Evolutionary conservation across 139 green algal species (phyloP).

Genomic region (Tetradesmus lagerheimii): DNA sequence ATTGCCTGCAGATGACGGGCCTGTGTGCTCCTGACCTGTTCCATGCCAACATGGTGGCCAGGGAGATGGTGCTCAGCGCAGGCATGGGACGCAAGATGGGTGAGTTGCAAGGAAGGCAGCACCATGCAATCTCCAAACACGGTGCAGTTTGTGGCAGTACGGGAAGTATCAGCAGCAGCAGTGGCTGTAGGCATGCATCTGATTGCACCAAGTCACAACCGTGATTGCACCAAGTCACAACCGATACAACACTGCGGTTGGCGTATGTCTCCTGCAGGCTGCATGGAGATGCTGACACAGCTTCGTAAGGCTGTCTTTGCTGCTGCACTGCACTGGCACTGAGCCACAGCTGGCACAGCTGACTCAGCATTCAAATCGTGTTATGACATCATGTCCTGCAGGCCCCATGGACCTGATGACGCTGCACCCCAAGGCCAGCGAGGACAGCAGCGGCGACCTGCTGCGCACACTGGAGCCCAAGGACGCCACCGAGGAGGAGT

Average conservation of each 20-base stretch:
- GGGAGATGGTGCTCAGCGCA: slow-evolving; percentile 89
- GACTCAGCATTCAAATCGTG: background rate
- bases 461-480: slow-evolving; percentile 43
- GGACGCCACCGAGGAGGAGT: slow-evolving; percentile 39
- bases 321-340: background rate
- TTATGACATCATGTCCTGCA: background rate
- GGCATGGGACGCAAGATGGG: slow-evolving; percentile 47
- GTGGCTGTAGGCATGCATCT: no score
- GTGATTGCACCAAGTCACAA: no score
- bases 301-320: background rate
- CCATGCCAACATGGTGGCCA: slow-evolving; percentile 84
- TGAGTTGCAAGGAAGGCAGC: no score
- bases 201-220: no score
- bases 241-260: background rate
- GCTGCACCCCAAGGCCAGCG: slow-evolving; percentile 23
- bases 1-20: slow-evolving; percentile 46
- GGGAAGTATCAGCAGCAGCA: background rate
- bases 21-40: slow-evolving; percentile 67
- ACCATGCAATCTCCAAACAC: no score
- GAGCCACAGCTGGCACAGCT: no score
- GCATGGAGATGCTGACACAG: no score
- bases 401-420: slow-evolving; percentile 42
- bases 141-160: no score
- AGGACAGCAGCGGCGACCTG: slow-evolving; percentile 39
- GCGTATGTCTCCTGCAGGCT: no score